Conservation (phyloP, 768 basidiomycete genomes). For the Tulasnella sp. region DNA sequence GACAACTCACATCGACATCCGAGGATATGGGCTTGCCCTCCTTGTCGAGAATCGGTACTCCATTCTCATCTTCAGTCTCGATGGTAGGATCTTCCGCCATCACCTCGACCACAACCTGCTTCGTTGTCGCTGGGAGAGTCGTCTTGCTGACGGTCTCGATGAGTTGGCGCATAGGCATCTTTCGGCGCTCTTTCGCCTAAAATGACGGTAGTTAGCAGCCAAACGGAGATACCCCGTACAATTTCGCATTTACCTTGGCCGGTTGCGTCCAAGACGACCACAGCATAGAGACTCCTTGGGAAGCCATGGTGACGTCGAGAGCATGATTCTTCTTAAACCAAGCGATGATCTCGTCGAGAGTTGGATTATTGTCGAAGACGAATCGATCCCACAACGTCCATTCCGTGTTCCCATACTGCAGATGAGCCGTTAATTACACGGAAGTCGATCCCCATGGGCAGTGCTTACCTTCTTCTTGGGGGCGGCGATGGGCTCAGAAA, state of each 20-base stretch:
- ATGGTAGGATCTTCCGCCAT: slow-evolving; percentile 58
- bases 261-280: slow-evolving; percentile 93
- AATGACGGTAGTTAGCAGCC: neutral
- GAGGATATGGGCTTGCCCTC: slow-evolving; percentile 59
- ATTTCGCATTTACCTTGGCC: slow-evolving; percentile 72
- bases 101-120: slow-evolving; percentile 87
- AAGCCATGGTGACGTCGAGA: slow-evolving; percentile 92
- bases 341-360: slow-evolving; percentile 77
- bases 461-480: slow-evolving; percentile 68
- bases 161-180: slow-evolving; percentile 87
- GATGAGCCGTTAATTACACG: neutral
- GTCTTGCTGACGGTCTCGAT: slow-evolving; percentile 96
- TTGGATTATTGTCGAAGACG: slow-evolving; percentile 87
- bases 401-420: slow-evolving; percentile 73
- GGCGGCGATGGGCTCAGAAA: slow-evolving; percentile 95
- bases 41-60: slow-evolving; percentile 60
- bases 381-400: slow-evolving; percentile 99
- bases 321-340: slow-evolving; percentile 86
- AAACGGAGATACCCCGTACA: slow-evolving; percentile 13
- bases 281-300: slow-evolving; percentile 95
- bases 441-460: neutral
- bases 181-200: slow-evolving; percentile 71
- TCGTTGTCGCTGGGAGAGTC: slow-evolving; percentile 79
- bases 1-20: slow-evolving; percentile 79
- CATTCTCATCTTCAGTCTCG: slow-evolving; percentile 4